Evolutionary conservation across 257 asterid species (phyloP), one percentile per base, ranked within the genome.

Genomic region (Jaltomata sinuosa): DNA sequence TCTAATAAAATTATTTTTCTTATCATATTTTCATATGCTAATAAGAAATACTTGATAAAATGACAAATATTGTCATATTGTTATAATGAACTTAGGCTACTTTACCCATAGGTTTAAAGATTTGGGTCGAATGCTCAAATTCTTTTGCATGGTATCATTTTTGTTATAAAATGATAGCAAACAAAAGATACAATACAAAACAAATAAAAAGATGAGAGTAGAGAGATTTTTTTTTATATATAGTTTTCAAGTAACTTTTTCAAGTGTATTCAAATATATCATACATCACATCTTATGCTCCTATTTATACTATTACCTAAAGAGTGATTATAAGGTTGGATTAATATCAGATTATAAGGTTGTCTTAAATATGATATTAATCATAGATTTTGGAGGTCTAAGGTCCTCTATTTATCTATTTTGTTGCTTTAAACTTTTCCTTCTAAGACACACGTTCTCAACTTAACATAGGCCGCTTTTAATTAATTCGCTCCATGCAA

Each of bases 341-440:
- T n/a, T n/a, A n/a, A n/a, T n/a, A n/a, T n/a, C n/a, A n/a, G n/a
- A n/a, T n/a, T n/a, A 25, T 0, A 0, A 61, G 0, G 15, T 11
- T 11, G 8, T 4, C 21, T 61, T 61, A 12, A 25, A 61, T 0
- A 61, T 25, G 36, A 25, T 5, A 25, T 61, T 0, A 61, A 0
- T 12, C 2, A 12, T 11, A 61, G 0, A 25, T 59, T 22, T n/a
- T 9, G 31, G 3, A 57, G 25, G 1, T 0, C 11, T 57, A 1
- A 57, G 25, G 1, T 0, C 11, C 22, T n/a, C 10, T 57, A 57
- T 57, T n/a, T 9, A 57, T 57, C 16, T 22, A 57, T 57, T 55
- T 0, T 57, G 10, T 11, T 25, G 0, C 1, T 62, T 12, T 62
- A 2, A 11, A 11, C 14, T 25, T 61, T 61, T 0, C 0, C 1